A percentile compares a stretch with the other conserved stretches of the same genome.
Conservation (phyloP, 2,329 filamentous ascomycete genomes). For the Cryphonectria carpinicola region DNA sequence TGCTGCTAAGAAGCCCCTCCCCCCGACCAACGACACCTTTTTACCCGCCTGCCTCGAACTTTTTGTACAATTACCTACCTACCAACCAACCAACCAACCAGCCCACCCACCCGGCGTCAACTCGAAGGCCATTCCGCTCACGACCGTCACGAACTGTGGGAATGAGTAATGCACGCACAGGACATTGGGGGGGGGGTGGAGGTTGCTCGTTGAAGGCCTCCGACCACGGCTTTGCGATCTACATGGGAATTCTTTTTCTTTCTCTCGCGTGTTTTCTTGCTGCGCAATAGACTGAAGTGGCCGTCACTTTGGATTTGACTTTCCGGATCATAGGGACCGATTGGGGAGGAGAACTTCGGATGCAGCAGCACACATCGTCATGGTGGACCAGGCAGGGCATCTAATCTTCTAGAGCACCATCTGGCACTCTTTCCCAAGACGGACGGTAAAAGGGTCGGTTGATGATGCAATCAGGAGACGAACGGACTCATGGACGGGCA, state of each 20-base stretch:
- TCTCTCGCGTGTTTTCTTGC: slow-evolving; percentile 22
- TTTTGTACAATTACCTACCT: slow-evolving; percentile 29
- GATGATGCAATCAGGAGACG: slow-evolving; percentile 12
- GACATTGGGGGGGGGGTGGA: slow-evolving; percentile 22
- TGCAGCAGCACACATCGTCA: slow-evolving; percentile 22
- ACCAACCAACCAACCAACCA: slow-evolving; percentile 16
- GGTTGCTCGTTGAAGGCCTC: slow-evolving; percentile 16
- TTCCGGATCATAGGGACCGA: slow-evolving; percentile 2
- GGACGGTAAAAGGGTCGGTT: not conserved
- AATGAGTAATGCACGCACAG: slow-evolving; percentile 26
- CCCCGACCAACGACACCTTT: slow-evolving; percentile 23
- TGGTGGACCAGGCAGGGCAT: slow-evolving; percentile 21
- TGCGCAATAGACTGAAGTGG: slow-evolving; percentile 30
- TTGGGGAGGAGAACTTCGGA: slow-evolving; percentile 7
- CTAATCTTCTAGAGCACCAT: slow-evolving; percentile 22
- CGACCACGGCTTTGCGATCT: slow-evolving; percentile 20
- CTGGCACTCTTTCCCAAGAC: slow-evolving; percentile 8
- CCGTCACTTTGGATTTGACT: slow-evolving; percentile 23
- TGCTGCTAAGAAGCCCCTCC: slow-evolving; percentile 74
- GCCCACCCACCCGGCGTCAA: slow-evolving; percentile 19
- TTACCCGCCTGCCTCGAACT: slow-evolving; percentile 21
- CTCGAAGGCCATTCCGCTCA: slow-evolving; percentile 20
- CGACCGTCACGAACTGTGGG: slow-evolving; percentile 30
- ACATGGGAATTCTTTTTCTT: slow-evolving; percentile 15
- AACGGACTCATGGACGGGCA: not conserved